A percentile compares a stretch with the other conserved stretches of the same genome.
phyloP scores from a whole-genome alignment of 495 filamentous ascomycete genomes.

The Trichoderma orchidacearum region DNA sequence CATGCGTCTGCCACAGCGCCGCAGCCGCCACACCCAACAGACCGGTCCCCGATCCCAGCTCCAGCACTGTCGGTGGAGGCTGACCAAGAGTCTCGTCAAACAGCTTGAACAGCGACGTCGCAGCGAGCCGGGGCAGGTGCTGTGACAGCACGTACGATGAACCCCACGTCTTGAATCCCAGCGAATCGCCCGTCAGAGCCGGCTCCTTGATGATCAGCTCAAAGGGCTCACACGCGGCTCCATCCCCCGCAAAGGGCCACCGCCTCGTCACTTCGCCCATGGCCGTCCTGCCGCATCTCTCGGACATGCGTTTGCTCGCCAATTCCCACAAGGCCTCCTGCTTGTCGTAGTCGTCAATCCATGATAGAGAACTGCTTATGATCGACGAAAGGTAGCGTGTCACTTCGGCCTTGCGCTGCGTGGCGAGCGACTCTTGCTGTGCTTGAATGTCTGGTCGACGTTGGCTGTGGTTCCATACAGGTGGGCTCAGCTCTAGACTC shows the following conservation, averaged over 20 bases:
- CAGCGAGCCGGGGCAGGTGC: conserved; percentile 38
- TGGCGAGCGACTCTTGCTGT: conserved; percentile 13
- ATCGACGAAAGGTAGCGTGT: conserved; percentile 59
- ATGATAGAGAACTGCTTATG: conserved; percentile 57
- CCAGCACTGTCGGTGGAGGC: conserved; percentile 24
- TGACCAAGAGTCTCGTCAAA: conserved; percentile 6
- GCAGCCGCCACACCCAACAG: conserved; percentile 42
- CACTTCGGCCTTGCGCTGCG: conserved; percentile 21
- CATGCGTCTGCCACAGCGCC: conserved; percentile 23
- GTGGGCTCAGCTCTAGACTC: conserved; percentile 24
- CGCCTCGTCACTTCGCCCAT: conserved; percentile 66
- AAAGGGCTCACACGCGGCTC: conserved; percentile 16
- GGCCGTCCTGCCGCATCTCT: conserved; percentile 70
- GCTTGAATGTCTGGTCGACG: conserved; percentile 17
- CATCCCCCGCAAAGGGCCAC: conserved; percentile 44
- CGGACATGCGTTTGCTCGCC: conserved; percentile 62
- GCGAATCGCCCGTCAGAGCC: conserved; percentile 69
- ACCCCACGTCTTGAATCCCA: conserved; percentile 89
- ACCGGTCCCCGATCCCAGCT: conserved; percentile 53
- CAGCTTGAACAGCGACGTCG: conserved; percentile 21
- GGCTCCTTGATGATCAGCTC: conserved; percentile 71
- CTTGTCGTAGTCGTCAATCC: conserved; percentile 59
- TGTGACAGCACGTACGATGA: conserved; percentile 77
- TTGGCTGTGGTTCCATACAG: conserved; percentile 20
- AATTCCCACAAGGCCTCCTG: conserved; percentile 67